Evolutionary conservation across 768 basidiomycete genomes (phyloP), one percentile per base, ranked within the genome.

Genomic region (Pleurotus cornucopiae): DNA sequence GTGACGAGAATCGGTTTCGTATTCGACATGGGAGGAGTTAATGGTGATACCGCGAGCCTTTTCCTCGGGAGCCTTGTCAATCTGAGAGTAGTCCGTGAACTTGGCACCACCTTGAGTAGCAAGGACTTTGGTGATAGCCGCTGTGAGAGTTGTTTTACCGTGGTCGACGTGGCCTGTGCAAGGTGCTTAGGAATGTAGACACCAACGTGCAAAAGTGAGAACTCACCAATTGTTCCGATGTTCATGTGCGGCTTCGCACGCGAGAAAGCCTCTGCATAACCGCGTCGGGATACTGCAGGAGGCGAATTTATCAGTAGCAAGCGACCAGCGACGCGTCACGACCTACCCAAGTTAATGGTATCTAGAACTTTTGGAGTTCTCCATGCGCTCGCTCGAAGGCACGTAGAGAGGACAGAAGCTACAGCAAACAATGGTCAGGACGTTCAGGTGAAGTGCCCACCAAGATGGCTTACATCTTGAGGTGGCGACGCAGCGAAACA

Each of bases 31-130:
- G 51, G 97, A 85, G 18, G 97, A 96, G 73, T 96, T 94, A 73
- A 99, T 99, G 59, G 97, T 99, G 74, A 99, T 99, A 73, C 97
- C 97, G 70, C 97, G 92, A 59, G 96, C 96, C 74, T 94, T 96
- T 78, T 99, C 97, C 74, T 99, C 97, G 2, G 97, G 97, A 6
- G 97, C 97, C 79, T 91, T 98, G 89, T 99, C 97, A 65, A 99
- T 99, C 73, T 94, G 86, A 48, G 80, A 84, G 78, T 99, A 99
- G 80, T 94, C 95, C 60, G 95, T 91, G 75, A 99, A 98, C 63
- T 78, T 86, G 56, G 85, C 85, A 54, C 85, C 88, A 57, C 91
- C 91, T 45, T 74, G 71, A 61, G 83, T 77, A 23, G 97, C 76
- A 55, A 98, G 82, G 55, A 94, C 89, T 69, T 91, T 98, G 64